Evolutionary conservation across 1,284 basidiomycete species (phyloP), one percentile per base, ranked within the genome.

Genomic region (Puccinia triticina): DNA sequence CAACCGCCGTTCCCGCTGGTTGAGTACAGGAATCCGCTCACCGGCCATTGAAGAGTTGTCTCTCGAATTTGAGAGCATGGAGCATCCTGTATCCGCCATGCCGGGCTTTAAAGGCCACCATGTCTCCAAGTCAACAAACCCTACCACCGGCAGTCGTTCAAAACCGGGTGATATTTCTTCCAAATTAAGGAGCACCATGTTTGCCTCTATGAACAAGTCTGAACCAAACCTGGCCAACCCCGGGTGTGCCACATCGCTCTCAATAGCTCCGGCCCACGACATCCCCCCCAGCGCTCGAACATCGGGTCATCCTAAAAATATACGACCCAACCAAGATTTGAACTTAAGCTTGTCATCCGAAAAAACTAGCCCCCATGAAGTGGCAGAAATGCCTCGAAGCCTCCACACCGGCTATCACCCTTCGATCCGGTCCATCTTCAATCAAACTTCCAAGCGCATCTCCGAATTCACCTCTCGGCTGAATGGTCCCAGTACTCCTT

Each of bases 401-500:
- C 12, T 43, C 10, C 50, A 79, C 32, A 57, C 64, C 23, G 66
- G 12, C 40, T 46, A 79, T 43, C 77, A 79, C 48, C 77, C 64
- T 2, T 69, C 64, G n/a, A 71, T 79, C 32, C 46, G 40, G 46
- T 69, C 67, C 18, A 79, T 79, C 23, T 29, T 79, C 43, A 55
- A 55, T 59, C 64, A 55, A 57, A 79, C 77, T 2, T 79, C 77
- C 11, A 71, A 32, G 37, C 64, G 77, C 53, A 79, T 79, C 26
- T 79, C 77, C 29, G 55, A 69, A 43, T 71, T 79, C 53, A 79
- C 77, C 12, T 71, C 77, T 34, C 77, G 77, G n/a, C 77, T 79
- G 26, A 34, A 72, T 72, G 48, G 55, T 29, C 53, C 71, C 29
- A 69, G 43, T 21, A n/a, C 10, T 48, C n/a, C 66, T 1, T 46